Conservation (phyloP, 1,139 yeast genomes). For the Cylindricascospora bacillispora region DNA sequence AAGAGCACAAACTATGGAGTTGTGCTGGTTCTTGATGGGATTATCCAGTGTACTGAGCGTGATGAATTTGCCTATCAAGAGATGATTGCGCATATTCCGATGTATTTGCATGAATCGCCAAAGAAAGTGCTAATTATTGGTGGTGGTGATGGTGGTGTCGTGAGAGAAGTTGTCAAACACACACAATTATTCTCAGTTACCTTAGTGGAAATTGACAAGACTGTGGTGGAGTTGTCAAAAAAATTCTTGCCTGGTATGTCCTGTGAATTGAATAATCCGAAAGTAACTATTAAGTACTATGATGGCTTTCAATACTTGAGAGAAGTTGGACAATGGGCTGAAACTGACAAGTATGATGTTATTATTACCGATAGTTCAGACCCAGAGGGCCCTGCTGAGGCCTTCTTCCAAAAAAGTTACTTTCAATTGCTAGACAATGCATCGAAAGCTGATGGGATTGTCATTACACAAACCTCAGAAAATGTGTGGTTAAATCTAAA, state of each 20-base stretch:
- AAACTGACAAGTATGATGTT: constrained; percentile 51
- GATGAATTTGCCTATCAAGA: constrained; percentile 94
- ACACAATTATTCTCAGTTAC: constrained; percentile 54
- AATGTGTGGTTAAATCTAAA: constrained; percentile 80
- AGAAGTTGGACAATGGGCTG: constrained; percentile 27
- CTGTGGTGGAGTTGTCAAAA: constrained; percentile 65
- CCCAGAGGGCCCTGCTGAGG: constrained; percentile 97
- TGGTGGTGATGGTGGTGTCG: constrained; percentile 95
- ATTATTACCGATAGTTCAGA: constrained; percentile 94
- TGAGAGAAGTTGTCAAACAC: constrained; percentile 85
- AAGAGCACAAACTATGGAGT: constrained; percentile 78
- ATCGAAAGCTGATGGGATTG: constrained; percentile 59
- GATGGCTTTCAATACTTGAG: constrained; percentile 82
- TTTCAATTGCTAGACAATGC: constrained; percentile 62
- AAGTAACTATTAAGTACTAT: constrained; percentile 60
- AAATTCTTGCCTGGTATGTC: constrained; percentile 77
- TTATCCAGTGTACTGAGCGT: constrained; percentile 84
- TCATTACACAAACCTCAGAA: constrained; percentile 86
- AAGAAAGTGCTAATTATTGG: constrained; percentile 82
- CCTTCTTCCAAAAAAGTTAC: constrained; percentile 75
- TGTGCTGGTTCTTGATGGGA: constrained; percentile 81
- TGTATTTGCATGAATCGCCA: constrained; percentile 80
- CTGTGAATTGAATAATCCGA: constrained; percentile 53
- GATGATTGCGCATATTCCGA: constrained; percentile 82
- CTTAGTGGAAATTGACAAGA: constrained; percentile 83